Base-by-base conservation (phyloP, 2,329 filamentous ascomycete genomes). In the Torrubiella hemipterigena region DNA sequence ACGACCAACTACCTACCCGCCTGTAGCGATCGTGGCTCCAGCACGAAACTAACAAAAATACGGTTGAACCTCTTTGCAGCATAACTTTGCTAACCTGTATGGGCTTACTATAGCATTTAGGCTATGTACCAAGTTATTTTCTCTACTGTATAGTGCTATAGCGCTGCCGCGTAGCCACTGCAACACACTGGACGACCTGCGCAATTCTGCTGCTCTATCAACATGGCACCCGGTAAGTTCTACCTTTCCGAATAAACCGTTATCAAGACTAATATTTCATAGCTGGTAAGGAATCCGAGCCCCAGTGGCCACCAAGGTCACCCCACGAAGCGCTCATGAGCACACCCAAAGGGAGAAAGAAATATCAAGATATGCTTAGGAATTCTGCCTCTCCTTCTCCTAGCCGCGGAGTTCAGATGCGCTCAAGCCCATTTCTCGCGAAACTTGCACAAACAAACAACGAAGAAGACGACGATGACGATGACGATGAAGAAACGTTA, bases 401-500 rank as follows among this genome's bases (percentile, higher is more conserved):
- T 1, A 58, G 46, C 8, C 35, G 39, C 7, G 19, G 31, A 11
- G n/a, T 29, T n/a, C 40, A 36, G 11, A 20, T 31, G 12, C 13
- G 34, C 8, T 16, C 13, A 5, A 30, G 27, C 11, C 27, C 35
- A 17, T 30, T 19, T 4, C 14, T 18, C 39, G n/a, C n/a, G n/a
- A n/a, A n/a, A n/a, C n/a, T n/a, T n/a, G n/a, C n/a, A n/a, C n/a
- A n/a, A n/a, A n/a, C n/a, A n/a, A 51, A 52, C 29, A 47, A 44
- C 9, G 50, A 48, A 11, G 47, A 49, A 17, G 48, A 58, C 30
- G 58, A 55, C 5, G 59, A 64, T 4, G 74, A 78, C 0, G 79
- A 83, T 5, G 81, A 93, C 6, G 87, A 93, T 43, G 89, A 95
- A 53, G 87, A 96, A 61, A 93, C 77, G 2, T 59, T 96, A 20